A percentile compares a stretch with the other conserved stretches of the same genome.
Evolutionary conservation across 1,139 yeast species (phyloP).

Genomic region (Protomyces inouyei): DNA sequence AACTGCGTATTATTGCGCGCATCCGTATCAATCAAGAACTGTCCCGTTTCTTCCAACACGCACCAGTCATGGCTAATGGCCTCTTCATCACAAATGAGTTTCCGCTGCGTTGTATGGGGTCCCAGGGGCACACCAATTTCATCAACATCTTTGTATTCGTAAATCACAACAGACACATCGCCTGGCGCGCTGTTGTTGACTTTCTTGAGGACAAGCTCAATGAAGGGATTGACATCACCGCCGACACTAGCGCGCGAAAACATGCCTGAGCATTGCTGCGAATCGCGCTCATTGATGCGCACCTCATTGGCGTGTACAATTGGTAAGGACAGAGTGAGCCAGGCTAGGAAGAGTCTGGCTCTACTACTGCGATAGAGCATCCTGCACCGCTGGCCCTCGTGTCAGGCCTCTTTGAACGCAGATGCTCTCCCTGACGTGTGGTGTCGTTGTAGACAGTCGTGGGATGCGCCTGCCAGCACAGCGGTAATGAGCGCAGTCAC

Average conservation of each 20-base stretch:
- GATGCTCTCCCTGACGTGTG: no score
- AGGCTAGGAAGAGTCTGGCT: no score
- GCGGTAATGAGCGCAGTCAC: no score
- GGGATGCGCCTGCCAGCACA: no score
- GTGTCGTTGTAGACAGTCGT: no score
- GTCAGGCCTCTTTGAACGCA: no score
- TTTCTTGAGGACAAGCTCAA: conserved; percentile 14
- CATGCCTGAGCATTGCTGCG: conserved; percentile 28
- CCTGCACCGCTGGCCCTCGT: no score
- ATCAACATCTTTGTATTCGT: conserved; percentile 74
- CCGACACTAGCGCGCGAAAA: conserved; percentile 20
- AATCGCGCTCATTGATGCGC: conserved; percentile 1
- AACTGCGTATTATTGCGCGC: conserved; percentile 21
- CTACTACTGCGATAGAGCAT: no score
- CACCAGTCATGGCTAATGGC: conserved; percentile 64
- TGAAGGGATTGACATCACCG: conserved; percentile 27
- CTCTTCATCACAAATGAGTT: conserved; percentile 69
- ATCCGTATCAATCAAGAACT: conserved; percentile 32
- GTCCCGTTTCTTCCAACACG: conserved; percentile 51
- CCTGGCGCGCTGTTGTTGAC: conserved; percentile 12
- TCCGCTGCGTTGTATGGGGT: conserved; percentile 38
- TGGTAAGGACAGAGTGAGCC: neutral
- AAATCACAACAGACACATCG: conserved; percentile 50
- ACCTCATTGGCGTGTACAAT: conserved; percentile 15
- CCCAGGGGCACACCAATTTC: conserved; percentile 55